Conservation (phyloP, 2,329 filamentous ascomycete species). For the Pseudogymnoascus sp. region DNA sequence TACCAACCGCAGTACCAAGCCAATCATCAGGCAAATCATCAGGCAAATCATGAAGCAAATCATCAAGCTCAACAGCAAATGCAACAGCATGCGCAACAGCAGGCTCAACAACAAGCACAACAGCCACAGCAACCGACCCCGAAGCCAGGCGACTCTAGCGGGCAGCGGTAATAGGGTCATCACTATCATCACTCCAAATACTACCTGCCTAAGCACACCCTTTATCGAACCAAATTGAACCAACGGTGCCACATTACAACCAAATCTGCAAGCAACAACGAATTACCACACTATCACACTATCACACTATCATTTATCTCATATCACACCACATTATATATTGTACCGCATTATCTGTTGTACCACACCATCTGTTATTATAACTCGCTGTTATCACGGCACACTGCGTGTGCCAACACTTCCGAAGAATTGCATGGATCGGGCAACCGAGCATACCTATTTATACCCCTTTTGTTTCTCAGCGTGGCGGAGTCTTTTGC, state of each 20-base stretch:
- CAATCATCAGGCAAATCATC: background rate
- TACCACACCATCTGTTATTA: background rate
- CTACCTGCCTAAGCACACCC: background rate
- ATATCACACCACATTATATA: background rate
- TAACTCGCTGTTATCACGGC: background rate
- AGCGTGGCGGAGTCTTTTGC: background rate
- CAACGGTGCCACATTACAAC: background rate
- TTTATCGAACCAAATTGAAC: background rate
- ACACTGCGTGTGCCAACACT: background rate
- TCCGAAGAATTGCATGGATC: background rate
- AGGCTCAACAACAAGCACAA: background rate
- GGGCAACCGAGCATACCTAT: slow-evolving; percentile 2
- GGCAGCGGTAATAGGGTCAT: background rate
- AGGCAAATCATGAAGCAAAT: background rate
- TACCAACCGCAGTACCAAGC: background rate
- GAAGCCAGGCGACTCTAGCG: background rate
- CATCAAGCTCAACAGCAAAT: background rate
- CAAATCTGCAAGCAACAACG: background rate
- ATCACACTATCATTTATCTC: background rate
- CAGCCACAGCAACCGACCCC: background rate
- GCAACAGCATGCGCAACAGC: background rate
- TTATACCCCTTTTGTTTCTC: slow-evolving; percentile 5
- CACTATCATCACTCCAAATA: background rate
- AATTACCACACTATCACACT: background rate
- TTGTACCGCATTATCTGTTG: background rate